phyloP scores from a whole-genome alignment of 305 asterid species.

The Fraxinus albicans region DNA sequence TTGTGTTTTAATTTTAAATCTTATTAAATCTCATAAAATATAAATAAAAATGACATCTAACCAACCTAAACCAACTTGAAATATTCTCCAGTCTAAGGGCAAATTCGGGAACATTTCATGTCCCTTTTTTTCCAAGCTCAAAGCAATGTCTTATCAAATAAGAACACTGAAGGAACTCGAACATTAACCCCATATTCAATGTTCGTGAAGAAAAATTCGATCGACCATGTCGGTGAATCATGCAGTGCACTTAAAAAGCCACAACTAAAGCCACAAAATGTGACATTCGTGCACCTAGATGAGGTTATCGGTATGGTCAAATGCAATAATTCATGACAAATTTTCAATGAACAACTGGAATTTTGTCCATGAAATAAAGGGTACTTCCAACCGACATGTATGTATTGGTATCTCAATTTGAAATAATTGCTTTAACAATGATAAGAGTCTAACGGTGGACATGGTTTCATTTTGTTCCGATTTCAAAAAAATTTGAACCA shows the following conservation, averaged over 20 bases:
- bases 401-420: slow-evolving; percentile 30
- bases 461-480: not conserved
- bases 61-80: not conserved
- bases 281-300: slow-evolving; percentile 25
- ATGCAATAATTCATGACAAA: not conserved
- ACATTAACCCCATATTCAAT: not conserved
- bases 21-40: no score
- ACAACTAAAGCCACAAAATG: not conserved
- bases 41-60: not conserved
- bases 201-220: not conserved
- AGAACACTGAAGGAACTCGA: not conserved
- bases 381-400: slow-evolving; percentile 28
- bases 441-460: not conserved
- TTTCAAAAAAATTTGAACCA: not conserved
- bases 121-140: not conserved
- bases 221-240: not conserved
- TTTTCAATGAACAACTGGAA: slow-evolving; percentile 8
- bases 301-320: slow-evolving; percentile 15
- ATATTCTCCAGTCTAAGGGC: not conserved
- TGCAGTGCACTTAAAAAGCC: not conserved
- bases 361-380: slow-evolving; percentile 5
- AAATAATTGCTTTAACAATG: slow-evolving; percentile 25
- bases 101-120: not conserved
- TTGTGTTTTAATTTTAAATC: no score
- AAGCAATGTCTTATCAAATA: not conserved